phyloP scores from a whole-genome alignment of 306 rosid genomes.

The Pyrus bretschneideri region DNA sequence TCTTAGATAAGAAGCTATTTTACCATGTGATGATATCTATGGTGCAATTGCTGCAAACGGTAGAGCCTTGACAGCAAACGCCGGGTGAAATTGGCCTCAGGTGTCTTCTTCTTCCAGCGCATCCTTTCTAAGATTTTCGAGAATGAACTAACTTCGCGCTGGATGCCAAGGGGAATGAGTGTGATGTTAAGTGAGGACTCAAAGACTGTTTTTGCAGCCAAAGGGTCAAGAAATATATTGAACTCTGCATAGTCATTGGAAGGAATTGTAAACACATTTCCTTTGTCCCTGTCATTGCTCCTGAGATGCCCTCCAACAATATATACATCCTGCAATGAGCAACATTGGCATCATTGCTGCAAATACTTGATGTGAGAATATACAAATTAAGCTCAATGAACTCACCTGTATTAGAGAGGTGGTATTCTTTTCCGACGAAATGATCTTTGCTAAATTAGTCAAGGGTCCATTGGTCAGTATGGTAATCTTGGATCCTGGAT shows the following conservation, averaged over 20 bases:
- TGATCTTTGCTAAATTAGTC: constrained; percentile 71
- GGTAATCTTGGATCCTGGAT: constrained; percentile 61
- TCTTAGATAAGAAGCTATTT: not conserved
- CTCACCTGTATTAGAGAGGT: constrained; percentile 59
- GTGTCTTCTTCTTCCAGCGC: constrained; percentile 29
- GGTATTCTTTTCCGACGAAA: constrained; percentile 33
- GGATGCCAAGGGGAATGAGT: constrained; percentile 64
- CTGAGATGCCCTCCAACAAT: constrained; percentile 79
- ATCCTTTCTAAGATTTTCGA: constrained; percentile 23
- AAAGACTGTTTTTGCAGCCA: constrained; percentile 65
- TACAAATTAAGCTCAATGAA: not conserved
- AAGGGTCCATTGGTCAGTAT: constrained; percentile 88
- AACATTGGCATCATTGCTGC: not conserved
- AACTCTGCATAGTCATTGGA: constrained; percentile 74
- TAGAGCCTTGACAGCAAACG: constrained; percentile 42
- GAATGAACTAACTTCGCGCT: constrained; percentile 48
- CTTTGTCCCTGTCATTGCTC: constrained; percentile 37
- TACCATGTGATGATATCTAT: constrained; percentile 78
- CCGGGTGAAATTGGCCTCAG: constrained; percentile 48
- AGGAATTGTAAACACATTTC: constrained; percentile 65
- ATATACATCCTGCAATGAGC: constrained; percentile 56
- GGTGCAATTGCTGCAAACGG: constrained; percentile 38
- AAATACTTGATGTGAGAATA: not conserved
- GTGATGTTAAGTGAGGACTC: constrained; percentile 53
- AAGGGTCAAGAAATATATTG: constrained; percentile 83